phyloP scores from a whole-genome alignment of 2,329 filamentous ascomycete species.

The Metarhizium rileyi region DNA sequence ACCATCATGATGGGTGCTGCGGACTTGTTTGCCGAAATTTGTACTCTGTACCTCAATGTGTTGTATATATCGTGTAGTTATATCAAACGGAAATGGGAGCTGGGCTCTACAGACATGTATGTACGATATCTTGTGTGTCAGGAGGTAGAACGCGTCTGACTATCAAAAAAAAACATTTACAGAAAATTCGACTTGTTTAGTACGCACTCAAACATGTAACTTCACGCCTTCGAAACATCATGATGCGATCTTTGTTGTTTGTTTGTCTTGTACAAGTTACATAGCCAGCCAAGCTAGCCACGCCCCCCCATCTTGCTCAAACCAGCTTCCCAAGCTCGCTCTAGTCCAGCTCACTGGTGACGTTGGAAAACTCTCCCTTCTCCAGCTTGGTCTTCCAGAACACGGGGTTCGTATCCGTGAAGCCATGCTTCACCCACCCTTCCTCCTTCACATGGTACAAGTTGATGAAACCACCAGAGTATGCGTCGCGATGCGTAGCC shows the following conservation, averaged over 20 bases:
- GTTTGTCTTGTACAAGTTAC: slow-evolving; percentile 7
- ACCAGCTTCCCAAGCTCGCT: not conserved
- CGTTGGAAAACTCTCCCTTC: slow-evolving; percentile 97
- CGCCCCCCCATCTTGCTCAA: not conserved
- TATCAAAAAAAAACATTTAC: too few species aligned
- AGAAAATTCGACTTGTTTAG: too few species aligned
- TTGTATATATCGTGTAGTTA: not conserved
- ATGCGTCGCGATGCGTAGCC: slow-evolving; percentile 95
- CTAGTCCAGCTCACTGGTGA: slow-evolving; percentile 61
- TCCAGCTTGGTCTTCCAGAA: slow-evolving; percentile 99
- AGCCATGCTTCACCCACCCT: slow-evolving; percentile 98
- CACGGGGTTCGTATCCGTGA: slow-evolving; percentile 95
- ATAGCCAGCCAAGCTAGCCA: not conserved
- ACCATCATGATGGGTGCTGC: not conserved
- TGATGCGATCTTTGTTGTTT: not conserved
- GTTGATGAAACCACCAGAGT: slow-evolving; percentile 97
- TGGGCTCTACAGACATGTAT: not conserved
- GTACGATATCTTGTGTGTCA: too few species aligned
- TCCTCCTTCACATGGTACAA: slow-evolving; percentile 98
- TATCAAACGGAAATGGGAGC: not conserved
- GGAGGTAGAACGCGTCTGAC: too few species aligned
- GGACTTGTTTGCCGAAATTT: not conserved
- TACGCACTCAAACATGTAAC: too few species aligned
- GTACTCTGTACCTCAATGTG: not conserved
- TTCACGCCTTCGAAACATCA: too few species aligned